These are phyloP conservation scores for Escovopsis weberi DNA, from an alignment of 2,329 filamentous ascomycete species.

Conservation along the genomic window DNA sequence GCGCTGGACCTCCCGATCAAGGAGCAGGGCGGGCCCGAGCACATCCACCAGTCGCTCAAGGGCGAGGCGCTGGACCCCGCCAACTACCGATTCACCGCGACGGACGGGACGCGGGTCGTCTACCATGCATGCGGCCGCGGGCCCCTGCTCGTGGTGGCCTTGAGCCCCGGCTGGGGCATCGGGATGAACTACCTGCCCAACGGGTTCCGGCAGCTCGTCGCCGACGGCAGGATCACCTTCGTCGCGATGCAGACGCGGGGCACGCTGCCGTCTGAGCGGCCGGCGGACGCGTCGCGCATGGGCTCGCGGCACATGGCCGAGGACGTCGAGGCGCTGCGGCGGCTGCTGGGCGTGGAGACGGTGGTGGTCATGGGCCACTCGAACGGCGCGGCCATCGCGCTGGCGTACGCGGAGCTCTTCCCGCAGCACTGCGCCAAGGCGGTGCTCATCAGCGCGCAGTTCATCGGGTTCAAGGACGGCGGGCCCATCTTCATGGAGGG, in stretches of 20 bases:
- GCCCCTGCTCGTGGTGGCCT: background rate
- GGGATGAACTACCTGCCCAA: conserved; percentile 4
- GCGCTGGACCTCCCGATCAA: conserved; percentile 1
- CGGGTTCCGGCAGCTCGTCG: background rate
- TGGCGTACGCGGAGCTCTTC: conserved; percentile 1
- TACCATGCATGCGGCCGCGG: conserved; percentile 2
- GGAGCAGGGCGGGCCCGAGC: background rate
- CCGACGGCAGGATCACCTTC: background rate
- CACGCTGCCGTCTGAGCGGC: background rate
- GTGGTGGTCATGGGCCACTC: conserved; percentile 2
- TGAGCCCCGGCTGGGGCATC: conserved; percentile 1
- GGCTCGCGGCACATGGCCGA: conserved; percentile 2
- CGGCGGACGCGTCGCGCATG: background rate
- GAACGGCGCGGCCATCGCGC: conserved; percentile 1
- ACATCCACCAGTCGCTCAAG: conserved; percentile 1
- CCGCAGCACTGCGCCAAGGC: background rate
- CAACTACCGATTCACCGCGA: conserved; percentile 1
- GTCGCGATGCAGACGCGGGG: conserved; percentile 1
- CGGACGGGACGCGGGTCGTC: conserved; percentile 1
- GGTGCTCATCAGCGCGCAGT: background rate
- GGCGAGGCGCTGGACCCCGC: background rate
- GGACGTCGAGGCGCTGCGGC: conserved; percentile 1
- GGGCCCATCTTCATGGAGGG: background rate
- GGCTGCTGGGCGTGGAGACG: background rate
- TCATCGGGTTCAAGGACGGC: background rate